Evolutionary conservation across 306 rosid species (phyloP).

Genomic region (Carpinus fangiana): DNA sequence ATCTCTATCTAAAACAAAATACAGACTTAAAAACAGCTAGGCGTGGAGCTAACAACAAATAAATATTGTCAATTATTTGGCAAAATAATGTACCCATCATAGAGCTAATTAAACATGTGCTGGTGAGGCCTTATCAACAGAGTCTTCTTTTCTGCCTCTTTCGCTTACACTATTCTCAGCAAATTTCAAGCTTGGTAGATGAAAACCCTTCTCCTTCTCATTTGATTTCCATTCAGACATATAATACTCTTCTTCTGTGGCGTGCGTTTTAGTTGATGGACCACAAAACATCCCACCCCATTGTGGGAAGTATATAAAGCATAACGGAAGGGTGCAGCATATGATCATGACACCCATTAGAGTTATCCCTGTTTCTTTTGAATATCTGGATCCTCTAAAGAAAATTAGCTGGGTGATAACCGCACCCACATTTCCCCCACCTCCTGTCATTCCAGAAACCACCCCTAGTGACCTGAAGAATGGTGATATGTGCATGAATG

Average conservation of each 20-base stretch:
- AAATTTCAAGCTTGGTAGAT: conserved; percentile 62
- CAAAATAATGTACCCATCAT: too few relatives aligned
- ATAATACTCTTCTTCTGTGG: conserved; percentile 78
- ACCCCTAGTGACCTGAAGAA: conserved; percentile 76
- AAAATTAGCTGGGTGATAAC: conserved; percentile 75
- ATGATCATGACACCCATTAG: conserved; percentile 89
- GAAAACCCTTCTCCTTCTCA: conserved; percentile 64
- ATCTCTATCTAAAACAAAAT: too few relatives aligned
- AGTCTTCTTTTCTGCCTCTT: conserved; percentile 43
- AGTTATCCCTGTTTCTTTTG: conserved; percentile 77
- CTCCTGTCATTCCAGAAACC: conserved; percentile 91
- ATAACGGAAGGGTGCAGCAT: conserved; percentile 60
- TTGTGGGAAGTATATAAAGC: conserved; percentile 68
- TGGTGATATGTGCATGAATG: background rate
- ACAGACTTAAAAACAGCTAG: too few relatives aligned
- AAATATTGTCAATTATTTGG: too few relatives aligned
- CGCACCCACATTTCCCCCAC: conserved; percentile 93
- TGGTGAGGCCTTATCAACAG: conserved; percentile 32
- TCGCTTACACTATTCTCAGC: conserved; percentile 75
- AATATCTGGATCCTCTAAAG: conserved; percentile 73
- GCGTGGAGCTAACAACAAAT: too few relatives aligned
- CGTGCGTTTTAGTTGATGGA: conserved; percentile 46
- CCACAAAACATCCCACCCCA: conserved; percentile 91
- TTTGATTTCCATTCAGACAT: conserved; percentile 64
- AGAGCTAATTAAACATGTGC: conserved; percentile 18